These are phyloP conservation scores for Irpex rosettiformis DNA, from an alignment of 1,284 basidiomycete genomes.

Conservation along the genomic window DNA sequence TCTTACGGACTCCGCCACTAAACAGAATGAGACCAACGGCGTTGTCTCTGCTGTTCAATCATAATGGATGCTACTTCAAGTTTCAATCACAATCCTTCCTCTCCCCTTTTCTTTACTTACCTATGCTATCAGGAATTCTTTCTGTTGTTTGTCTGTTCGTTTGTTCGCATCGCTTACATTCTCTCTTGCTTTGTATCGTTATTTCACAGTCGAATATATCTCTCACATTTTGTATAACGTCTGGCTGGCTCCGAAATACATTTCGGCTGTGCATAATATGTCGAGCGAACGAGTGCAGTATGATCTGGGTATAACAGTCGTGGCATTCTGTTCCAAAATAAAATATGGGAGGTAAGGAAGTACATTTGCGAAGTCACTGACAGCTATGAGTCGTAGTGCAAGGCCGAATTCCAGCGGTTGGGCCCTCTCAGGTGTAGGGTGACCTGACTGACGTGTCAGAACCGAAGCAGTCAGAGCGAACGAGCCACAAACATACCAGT, in stretches of 20 bases:
- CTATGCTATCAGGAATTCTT: slow-evolving; percentile 15
- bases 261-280: too few relatives aligned
- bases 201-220: slow-evolving; percentile 5
- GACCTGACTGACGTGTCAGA: background rate
- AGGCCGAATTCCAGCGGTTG: too few relatives aligned
- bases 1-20: slow-evolving; percentile 12
- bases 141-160: slow-evolving; percentile 13
- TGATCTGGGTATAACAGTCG: too few relatives aligned
- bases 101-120: background rate
- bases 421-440: background rate
- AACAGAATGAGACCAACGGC: background rate
- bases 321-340: too few relatives aligned
- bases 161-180: slow-evolving; percentile 11
- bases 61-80: slow-evolving; percentile 11
- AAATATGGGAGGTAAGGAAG: too few relatives aligned
- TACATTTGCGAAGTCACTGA: too few relatives aligned
- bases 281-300: too few relatives aligned
- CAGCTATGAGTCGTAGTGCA: too few relatives aligned
- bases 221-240: slow-evolving; percentile 4
- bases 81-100: too few relatives aligned
- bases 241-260: background rate
- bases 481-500: too few relatives aligned
- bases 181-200: slow-evolving; percentile 11
- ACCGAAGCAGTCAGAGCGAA: background rate
- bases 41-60: background rate